Evolutionary conservation across 306 rosid genomes (phyloP).

Genomic region (Cucumis melo): DNA sequence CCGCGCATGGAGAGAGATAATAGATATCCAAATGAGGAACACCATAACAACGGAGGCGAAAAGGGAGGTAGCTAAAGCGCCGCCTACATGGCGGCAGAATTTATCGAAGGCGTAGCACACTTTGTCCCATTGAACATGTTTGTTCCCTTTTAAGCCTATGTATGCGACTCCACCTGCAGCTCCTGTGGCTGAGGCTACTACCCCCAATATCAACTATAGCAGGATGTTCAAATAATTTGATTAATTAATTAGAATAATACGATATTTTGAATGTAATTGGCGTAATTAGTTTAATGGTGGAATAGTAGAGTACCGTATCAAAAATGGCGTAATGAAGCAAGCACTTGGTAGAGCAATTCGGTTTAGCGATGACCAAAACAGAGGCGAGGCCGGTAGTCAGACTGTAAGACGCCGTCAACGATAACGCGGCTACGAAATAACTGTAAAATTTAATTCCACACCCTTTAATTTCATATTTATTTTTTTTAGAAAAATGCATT

Average conservation of each 20-base stretch:
- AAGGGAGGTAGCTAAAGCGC: constrained; percentile 37
- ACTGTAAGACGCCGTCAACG: constrained; percentile 55
- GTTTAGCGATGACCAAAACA: constrained; percentile 31
- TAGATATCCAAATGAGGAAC: constrained; percentile 57
- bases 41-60: constrained; percentile 40
- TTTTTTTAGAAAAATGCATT: background rate
- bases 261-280: too few relatives aligned
- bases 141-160: constrained; percentile 59
- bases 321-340: constrained; percentile 37
- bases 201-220: constrained; percentile 20
- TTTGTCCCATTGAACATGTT: constrained; percentile 42
- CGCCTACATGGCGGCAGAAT: constrained; percentile 47
- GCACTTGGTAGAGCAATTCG: constrained; percentile 26
- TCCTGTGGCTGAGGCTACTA: constrained; percentile 71
- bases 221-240: too few relatives aligned
- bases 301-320: constrained; percentile 38
- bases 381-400: constrained; percentile 47
- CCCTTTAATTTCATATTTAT: background rate
- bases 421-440: constrained; percentile 71
- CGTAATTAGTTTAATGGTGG: too few relatives aligned
- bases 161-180: constrained; percentile 61
- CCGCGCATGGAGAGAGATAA: constrained; percentile 30
- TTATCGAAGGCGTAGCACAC: constrained; percentile 47
- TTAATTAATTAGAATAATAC: too few relatives aligned
- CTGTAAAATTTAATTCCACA: constrained; percentile 22